Percentiles rank a stretch among this genome's conserved stretches.
These are phyloP conservation scores for Cyclotella sp. DNA, from an alignment of 108 stramenopile species.

Conservation along the genomic window DNA sequence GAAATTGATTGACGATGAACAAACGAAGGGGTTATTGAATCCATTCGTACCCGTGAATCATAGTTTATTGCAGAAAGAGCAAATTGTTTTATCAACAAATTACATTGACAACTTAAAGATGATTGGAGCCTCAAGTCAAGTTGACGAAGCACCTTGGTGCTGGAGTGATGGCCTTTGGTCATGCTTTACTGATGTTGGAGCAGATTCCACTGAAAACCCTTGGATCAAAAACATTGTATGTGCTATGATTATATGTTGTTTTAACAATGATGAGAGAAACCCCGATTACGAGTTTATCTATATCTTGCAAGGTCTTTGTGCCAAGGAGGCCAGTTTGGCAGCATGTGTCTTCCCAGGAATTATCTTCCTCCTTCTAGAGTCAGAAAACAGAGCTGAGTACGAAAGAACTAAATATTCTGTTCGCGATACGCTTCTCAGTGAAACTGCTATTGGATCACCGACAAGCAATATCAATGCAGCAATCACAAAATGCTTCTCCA, in stretches of 20 bases:
- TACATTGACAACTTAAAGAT: slow-evolving; percentile 35
- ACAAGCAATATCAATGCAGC: slow-evolving; percentile 35
- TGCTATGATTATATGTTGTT: slow-evolving; percentile 75
- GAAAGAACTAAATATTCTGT: slow-evolving; percentile 7
- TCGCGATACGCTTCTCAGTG: slow-evolving; percentile 37
- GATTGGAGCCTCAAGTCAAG: slow-evolving; percentile 11
- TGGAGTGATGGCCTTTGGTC: slow-evolving; percentile 72
- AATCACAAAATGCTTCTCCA: slow-evolving; percentile 54
- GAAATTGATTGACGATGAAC: slow-evolving; percentile 34
- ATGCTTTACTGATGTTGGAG: background rate
- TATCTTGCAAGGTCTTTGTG: slow-evolving; percentile 58
- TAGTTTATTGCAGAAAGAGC: slow-evolving; percentile 23
- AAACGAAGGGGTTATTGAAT: slow-evolving; percentile 25
- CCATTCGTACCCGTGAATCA: slow-evolving; percentile 28
- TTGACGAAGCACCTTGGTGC: slow-evolving; percentile 60
- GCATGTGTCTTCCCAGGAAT: slow-evolving; percentile 66
- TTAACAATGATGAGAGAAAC: slow-evolving; percentile 30
- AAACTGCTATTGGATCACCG: slow-evolving; percentile 54
- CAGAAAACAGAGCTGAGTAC: slow-evolving; percentile 21
- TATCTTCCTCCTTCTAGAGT: slow-evolving; percentile 57
- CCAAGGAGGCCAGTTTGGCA: slow-evolving; percentile 67
- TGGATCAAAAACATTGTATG: slow-evolving; percentile 72
- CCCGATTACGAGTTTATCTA: slow-evolving; percentile 55
- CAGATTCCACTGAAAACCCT: slow-evolving; percentile 37
- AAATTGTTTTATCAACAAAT: slow-evolving; percentile 29